Percentiles rank a stretch among this genome's conserved stretches.
Evolutionary conservation across 129 eudicot species (phyloP).

Genomic region (Ambrosia trifida): DNA sequence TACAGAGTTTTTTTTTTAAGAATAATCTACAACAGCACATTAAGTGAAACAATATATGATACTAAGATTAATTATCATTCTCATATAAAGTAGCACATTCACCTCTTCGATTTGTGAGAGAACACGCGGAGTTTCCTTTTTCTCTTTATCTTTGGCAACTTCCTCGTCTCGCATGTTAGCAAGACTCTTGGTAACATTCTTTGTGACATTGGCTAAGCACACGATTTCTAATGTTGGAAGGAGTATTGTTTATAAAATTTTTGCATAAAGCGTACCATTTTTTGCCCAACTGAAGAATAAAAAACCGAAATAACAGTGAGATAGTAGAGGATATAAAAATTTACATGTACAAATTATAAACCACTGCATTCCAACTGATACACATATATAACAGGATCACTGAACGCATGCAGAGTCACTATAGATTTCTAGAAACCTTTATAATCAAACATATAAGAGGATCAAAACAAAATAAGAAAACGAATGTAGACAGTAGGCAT

Average conservation of each 20-base stretch:
- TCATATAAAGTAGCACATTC: conserved; percentile 16
- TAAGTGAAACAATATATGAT: neutral
- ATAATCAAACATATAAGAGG: conserved; percentile 7
- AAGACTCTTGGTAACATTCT: conserved; percentile 82
- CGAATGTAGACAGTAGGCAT: neutral
- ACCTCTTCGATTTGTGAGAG: conserved; percentile 90
- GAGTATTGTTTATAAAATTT: conserved; percentile 78
- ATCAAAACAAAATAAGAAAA: neutral
- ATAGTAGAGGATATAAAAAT: neutral
- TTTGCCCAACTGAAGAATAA: conserved; percentile 81
- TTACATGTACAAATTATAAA: conserved; percentile 5
- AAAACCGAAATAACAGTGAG: conserved; percentile 18
- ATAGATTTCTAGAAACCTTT: no score
- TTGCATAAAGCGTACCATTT: conserved; percentile 97
- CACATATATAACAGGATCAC: neutral
- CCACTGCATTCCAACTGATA: neutral
- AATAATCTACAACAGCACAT: no score
- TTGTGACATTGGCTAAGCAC: conserved; percentile 88
- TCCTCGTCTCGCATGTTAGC: conserved; percentile 77
- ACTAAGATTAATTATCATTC: neutral
- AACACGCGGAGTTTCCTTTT: conserved; percentile 69
- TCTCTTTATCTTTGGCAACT: conserved; percentile 71
- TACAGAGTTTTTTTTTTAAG: no score
- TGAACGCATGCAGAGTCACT: conserved; percentile 1
- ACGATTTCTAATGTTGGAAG: conserved; percentile 83